A percentile compares a stretch with the other conserved stretches of the same genome.
Conservation (phyloP, 306 rosid genomes). For the Quercus variabilis region DNA sequence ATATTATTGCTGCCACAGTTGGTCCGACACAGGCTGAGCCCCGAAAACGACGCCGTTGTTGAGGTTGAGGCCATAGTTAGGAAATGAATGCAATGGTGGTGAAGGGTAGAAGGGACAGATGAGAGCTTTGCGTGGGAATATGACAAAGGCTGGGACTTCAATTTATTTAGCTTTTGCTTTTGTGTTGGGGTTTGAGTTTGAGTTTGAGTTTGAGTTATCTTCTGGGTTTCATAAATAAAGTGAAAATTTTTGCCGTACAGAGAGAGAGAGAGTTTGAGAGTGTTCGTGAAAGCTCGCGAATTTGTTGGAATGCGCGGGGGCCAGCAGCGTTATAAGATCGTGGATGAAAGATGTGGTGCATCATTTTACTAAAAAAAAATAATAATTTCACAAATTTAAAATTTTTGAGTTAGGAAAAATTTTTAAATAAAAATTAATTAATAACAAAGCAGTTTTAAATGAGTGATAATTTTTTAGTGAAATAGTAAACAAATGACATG, state of each 20-base stretch:
- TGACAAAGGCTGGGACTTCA: constrained; percentile 9
- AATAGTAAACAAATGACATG: too few species aligned
- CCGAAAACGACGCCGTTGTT: constrained; percentile 39
- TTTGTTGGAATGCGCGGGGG: neutral
- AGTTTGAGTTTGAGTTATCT: too few species aligned
- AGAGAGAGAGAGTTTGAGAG: neutral
- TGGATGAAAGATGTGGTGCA: too few species aligned
- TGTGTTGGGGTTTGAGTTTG: neutral
- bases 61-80: constrained; percentile 54
- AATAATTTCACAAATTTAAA: too few species aligned
- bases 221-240: neutral
- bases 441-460: too few species aligned
- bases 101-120: neutral
- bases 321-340: too few species aligned
- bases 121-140: constrained; percentile 25
- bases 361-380: too few species aligned
- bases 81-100: neutral
- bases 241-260: neutral
- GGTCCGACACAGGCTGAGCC: constrained; percentile 28
- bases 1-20: constrained; percentile 25
- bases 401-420: too few species aligned
- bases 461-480: too few species aligned
- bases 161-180: too few species aligned
- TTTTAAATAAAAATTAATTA: too few species aligned
- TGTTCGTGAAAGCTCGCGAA: constrained; percentile 30